Evolutionary conservation across 345 rosid species (phyloP), one percentile per base, ranked within the genome.

Genomic region (Physaria fendleri): DNA sequence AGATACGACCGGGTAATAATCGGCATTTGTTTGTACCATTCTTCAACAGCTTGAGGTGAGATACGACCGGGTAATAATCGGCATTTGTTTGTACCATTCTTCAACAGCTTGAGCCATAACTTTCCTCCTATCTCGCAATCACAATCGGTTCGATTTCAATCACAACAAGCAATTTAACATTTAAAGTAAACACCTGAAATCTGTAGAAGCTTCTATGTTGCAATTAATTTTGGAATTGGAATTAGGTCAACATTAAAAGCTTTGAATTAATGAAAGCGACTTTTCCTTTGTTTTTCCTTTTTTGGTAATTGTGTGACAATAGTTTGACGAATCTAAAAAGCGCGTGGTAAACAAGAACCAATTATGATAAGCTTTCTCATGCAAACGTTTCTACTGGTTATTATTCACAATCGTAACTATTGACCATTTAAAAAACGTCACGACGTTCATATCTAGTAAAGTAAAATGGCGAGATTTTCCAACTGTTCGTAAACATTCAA

Each of bases 21-120:
- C n/a, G n/a, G n/a, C n/a, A n/a, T n/a, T n/a, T n/a, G n/a, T n/a
- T n/a, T n/a, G n/a, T n/a, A n/a, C n/a, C n/a, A n/a, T n/a, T n/a
- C n/a, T n/a, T n/a, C n/a, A n/a, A n/a, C n/a, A n/a, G n/a, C n/a
- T n/a, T n/a, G n/a, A n/a, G n/a, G n/a, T n/a, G n/a, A n/a, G 85
- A 65, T 93, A 93, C 16, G 96, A 83, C 34, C 99, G 96, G 43
- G 99, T 93, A 56, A 93, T 85, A 41, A 90, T 72, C 6, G 99
- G 97, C 99, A 93, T 93, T 84, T 93, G 97, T 76, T 81, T 87
- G 70, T 90, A 93, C 97, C 99, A 93, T 73, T 93, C 99, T 72
- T 93, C 99, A 15, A 90, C 88, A 5, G 92, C 99, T 51, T 90
- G 92, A 62, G 99, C 99, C 99, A 93, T 89, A 12, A 4, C n/a